phyloP scores from a whole-genome alignment of 257 asterid genomes.

The Forsythia suspensa region DNA sequence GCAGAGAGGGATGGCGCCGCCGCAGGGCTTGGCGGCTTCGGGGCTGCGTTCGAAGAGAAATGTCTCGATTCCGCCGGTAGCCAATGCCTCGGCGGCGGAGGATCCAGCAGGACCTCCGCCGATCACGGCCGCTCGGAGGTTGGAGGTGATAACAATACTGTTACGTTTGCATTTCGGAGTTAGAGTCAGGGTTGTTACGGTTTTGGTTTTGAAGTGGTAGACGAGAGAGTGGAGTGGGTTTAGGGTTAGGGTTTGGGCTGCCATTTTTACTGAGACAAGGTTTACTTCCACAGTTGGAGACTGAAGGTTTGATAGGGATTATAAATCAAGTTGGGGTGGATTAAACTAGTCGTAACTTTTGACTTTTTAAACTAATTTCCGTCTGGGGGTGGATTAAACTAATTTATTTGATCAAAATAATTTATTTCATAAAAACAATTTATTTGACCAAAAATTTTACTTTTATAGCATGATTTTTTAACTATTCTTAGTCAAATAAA shows the following conservation, averaged over 20 bases:
- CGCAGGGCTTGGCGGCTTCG: conserved; percentile 76
- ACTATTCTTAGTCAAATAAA: no score
- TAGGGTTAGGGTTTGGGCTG: conserved; percentile 37
- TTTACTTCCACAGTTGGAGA: conserved; percentile 20
- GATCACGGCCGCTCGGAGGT: conserved; percentile 71
- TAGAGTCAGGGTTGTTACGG: conserved; percentile 22
- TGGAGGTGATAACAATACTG: conserved; percentile 29
- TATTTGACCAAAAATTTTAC: no score
- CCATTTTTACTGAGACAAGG: conserved; percentile 46
- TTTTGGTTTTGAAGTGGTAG: conserved; percentile 27
- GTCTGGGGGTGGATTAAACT: no score
- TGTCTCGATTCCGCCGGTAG: conserved; percentile 75
- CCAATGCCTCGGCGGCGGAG: conserved; percentile 82
- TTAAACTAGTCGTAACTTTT: no score
- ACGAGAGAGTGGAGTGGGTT: conserved; percentile 40
- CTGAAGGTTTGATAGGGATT: neutral
- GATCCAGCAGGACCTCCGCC: conserved; percentile 96
- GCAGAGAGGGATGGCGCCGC: conserved; percentile 87
- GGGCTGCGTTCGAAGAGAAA: conserved; percentile 84
- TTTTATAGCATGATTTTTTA: no score
- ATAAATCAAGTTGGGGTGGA: no score
- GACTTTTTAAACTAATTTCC: no score
- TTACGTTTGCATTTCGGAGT: conserved; percentile 14
- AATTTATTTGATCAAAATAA: no score
- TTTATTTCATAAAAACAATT: no score